phyloP scores from a whole-genome alignment of 768 basidiomycete genomes.

The Hemileccinum rubropunctum region DNA sequence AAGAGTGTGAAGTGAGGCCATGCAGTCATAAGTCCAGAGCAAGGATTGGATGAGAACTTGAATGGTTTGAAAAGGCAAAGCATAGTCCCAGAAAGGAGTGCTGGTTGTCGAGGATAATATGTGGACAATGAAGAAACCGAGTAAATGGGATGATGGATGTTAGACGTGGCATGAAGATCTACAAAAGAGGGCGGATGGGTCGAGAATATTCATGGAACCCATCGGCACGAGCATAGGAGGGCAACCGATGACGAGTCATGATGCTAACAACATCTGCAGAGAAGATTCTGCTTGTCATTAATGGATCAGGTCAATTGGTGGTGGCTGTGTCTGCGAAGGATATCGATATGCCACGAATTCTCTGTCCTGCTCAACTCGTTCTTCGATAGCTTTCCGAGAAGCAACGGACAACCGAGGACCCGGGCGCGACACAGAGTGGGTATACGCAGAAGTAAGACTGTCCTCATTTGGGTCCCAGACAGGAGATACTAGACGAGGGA shows the following conservation, averaged over 20 bases:
- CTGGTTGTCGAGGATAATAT: slow-evolving; percentile 16
- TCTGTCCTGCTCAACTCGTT: slow-evolving; percentile 78
- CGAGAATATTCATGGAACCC: slow-evolving; percentile 7
- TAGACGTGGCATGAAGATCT: slow-evolving; percentile 15
- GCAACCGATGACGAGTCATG: not conserved
- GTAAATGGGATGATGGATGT: slow-evolving; percentile 21
- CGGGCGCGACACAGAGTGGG: slow-evolving; percentile 47
- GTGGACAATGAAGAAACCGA: slow-evolving; percentile 11
- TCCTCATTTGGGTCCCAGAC: slow-evolving; percentile 51
- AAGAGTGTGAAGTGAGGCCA: slow-evolving; percentile 10
- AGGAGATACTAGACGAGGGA: slow-evolving; percentile 47
- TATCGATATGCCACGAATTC: slow-evolving; percentile 88
- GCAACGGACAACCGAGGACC: slow-evolving; percentile 58
- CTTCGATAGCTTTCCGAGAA: slow-evolving; percentile 70
- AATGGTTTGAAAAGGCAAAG: slow-evolving; percentile 13
- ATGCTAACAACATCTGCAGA: not conserved
- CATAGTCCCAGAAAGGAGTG: slow-evolving; percentile 28
- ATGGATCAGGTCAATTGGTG: slow-evolving; percentile 58
- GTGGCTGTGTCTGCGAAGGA: slow-evolving; percentile 66
- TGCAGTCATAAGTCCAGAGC: slow-evolving; percentile 30
- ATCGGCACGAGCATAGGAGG: slow-evolving; percentile 3
- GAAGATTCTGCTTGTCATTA: slow-evolving; percentile 22
- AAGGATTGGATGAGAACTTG: slow-evolving; percentile 16
- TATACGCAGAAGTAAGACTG: slow-evolving; percentile 41
- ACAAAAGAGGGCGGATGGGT: slow-evolving; percentile 16